These are phyloP conservation scores for Mortierella sp. DNA, from an alignment of 371 early-diverging fungal species.

Conservation along the genomic window DNA sequence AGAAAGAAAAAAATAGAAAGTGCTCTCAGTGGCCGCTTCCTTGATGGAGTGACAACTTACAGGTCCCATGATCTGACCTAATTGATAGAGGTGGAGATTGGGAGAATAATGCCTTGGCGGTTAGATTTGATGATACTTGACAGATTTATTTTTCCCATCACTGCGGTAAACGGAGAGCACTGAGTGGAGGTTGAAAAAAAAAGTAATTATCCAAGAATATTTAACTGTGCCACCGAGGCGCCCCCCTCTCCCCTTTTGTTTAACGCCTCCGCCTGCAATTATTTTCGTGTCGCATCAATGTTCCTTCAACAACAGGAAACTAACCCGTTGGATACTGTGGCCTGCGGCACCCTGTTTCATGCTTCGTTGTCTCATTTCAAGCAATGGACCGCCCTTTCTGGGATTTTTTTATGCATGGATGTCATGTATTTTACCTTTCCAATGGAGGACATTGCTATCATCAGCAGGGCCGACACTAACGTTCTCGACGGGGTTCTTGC, in stretches of 20 bases:
- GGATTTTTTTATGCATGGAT: not conserved
- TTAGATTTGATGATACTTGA: not conserved
- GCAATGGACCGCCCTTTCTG: not conserved
- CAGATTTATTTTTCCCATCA: not conserved
- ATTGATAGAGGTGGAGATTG: not conserved
- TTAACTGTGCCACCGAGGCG: conserved; percentile 7
- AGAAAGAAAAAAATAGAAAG: not conserved
- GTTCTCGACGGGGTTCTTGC: conserved; percentile 74
- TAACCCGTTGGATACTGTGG: not conserved
- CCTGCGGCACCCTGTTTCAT: not conserved
- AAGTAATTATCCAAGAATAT: not conserved
- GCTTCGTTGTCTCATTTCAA: not conserved
- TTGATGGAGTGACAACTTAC: conserved; percentile 18
- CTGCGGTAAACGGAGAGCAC: not conserved
- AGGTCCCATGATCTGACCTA: conserved; percentile 41
- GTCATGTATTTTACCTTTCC: conserved; percentile 70
- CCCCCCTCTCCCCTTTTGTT: not conserved
- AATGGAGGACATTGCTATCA: conserved; percentile 80
- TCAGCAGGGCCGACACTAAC: conserved; percentile 76
- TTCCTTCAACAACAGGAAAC: too few species aligned
- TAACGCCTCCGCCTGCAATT: not conserved
- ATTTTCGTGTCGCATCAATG: not conserved
- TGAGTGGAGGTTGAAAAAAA: not conserved
- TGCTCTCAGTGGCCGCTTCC: not conserved
- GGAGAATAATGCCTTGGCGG: not conserved